phyloP scores from a whole-genome alignment of 805 yeast genomes.

The Saccharomycopsis sp. region DNA sequence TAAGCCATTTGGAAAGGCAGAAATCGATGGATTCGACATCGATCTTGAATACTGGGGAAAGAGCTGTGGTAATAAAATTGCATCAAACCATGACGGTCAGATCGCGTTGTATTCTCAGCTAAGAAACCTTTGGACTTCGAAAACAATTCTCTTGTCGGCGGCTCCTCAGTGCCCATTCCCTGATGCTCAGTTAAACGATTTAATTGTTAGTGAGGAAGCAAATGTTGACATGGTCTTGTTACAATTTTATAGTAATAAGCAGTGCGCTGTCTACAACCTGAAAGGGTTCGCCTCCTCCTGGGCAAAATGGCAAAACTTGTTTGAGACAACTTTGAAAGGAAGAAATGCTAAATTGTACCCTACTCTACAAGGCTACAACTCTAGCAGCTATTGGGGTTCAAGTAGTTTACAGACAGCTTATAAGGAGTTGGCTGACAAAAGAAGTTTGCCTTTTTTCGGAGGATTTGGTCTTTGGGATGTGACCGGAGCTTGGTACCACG shows the following conservation, averaged over 20 bases:
- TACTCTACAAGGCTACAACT: slow-evolving; percentile 14
- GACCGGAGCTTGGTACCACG: slow-evolving; percentile 3
- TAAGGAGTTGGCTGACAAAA: background rate
- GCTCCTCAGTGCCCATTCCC: slow-evolving; percentile 67
- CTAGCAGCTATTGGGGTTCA: slow-evolving; percentile 31
- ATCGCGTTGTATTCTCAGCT: slow-evolving; percentile 31
- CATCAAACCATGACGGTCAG: slow-evolving; percentile 20
- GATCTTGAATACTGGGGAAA: slow-evolving; percentile 10
- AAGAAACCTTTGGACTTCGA: slow-evolving; percentile 8
- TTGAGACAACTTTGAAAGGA: background rate
- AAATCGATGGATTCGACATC: slow-evolving; percentile 7
- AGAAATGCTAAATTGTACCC: background rate
- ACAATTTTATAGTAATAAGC: slow-evolving; percentile 58
- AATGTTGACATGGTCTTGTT: slow-evolving; percentile 50
- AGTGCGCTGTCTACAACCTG: slow-evolving; percentile 31
- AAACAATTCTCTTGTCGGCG: slow-evolving; percentile 38
- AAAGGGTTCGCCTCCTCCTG: slow-evolving; percentile 29
- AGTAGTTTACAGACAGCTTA: slow-evolving; percentile 2
- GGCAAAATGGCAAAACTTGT: slow-evolving; percentile 38
- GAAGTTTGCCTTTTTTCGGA: slow-evolving; percentile 2
- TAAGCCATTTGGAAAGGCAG: background rate
- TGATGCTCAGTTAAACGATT: slow-evolving; percentile 39
- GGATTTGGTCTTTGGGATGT: slow-evolving; percentile 7
- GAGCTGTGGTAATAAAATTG: slow-evolving; percentile 1
- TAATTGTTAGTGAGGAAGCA: slow-evolving; percentile 37